Conservation (phyloP, 805 yeast species). For the Metschnikowia sp. region DNA sequence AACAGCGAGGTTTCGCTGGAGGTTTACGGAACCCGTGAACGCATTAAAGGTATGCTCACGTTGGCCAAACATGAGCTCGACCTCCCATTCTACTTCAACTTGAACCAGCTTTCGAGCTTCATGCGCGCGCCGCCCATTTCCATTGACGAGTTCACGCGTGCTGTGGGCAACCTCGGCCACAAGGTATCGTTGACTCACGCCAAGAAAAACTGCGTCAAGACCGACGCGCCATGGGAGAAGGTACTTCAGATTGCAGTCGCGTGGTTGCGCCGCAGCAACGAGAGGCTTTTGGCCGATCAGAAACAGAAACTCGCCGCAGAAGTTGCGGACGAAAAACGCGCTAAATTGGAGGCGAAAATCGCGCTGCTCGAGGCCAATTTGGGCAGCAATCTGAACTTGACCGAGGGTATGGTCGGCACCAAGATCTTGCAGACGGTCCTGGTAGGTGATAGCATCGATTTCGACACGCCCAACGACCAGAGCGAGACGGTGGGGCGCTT, state of each 20-base stretch:
- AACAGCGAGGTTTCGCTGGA: slow-evolving; percentile 48
- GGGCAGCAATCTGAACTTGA: slow-evolving; percentile 42
- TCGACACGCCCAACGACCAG: slow-evolving; percentile 55
- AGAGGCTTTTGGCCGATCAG: slow-evolving; percentile 22
- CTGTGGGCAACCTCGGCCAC: slow-evolving; percentile 80
- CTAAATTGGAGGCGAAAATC: slow-evolving; percentile 15
- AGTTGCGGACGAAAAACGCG: slow-evolving; percentile 14
- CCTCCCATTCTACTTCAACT: slow-evolving; percentile 76
- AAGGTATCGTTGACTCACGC: slow-evolving; percentile 87
- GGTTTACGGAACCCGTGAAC: slow-evolving; percentile 71
- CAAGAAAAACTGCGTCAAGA: slow-evolving; percentile 78
- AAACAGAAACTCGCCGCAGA: slow-evolving; percentile 13
- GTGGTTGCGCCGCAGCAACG: slow-evolving; percentile 45
- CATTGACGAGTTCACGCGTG: slow-evolving; percentile 65
- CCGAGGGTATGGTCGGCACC: slow-evolving; percentile 46
- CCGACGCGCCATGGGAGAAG: slow-evolving; percentile 81
- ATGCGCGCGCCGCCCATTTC: slow-evolving; percentile 84
- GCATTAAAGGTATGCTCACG: slow-evolving; percentile 91
- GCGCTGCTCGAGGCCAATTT: slow-evolving; percentile 25
- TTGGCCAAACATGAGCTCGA: slow-evolving; percentile 70
- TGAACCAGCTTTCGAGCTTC: slow-evolving; percentile 70
- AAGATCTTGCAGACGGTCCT: slow-evolving; percentile 47
- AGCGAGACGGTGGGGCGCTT: slow-evolving; percentile 56
- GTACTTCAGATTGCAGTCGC: slow-evolving; percentile 70
- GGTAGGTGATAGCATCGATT: slow-evolving; percentile 43